Percentiles rank a stretch among this genome's conserved stretches.
These are phyloP conservation scores for Leccinum sublutescens DNA, from an alignment of 768 basidiomycete genomes.

Conservation along the genomic window DNA sequence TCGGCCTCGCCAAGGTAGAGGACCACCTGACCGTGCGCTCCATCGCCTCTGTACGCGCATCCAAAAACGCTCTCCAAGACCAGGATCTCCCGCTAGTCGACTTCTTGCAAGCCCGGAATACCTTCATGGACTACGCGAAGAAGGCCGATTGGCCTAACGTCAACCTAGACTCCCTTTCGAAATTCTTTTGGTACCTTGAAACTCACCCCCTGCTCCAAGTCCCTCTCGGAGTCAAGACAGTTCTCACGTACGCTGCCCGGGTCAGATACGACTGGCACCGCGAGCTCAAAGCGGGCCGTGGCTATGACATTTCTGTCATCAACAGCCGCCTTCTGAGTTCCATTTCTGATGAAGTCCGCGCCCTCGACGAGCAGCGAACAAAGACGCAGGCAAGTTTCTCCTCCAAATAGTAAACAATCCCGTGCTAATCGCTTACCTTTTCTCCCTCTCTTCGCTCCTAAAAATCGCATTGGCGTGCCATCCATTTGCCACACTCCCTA, in stretches of 20 bases:
- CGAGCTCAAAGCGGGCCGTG: not conserved
- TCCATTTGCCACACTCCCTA: too few relatives aligned
- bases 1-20: not conserved
- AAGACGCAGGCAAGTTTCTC: not conserved
- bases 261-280: not conserved
- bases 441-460: too few relatives aligned
- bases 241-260: not conserved
- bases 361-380: not conserved
- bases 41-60: not conserved
- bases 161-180: not conserved
- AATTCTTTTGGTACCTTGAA: not conserved
- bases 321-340: not conserved
- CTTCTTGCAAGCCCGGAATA: not conserved
- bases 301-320: not conserved
- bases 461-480: too few relatives aligned
- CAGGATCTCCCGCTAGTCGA: not conserved
- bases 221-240: not conserved
- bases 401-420: too few relatives aligned
- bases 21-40: not conserved
- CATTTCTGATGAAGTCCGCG: not conserved
- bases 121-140: not conserved
- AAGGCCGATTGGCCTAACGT: not conserved
- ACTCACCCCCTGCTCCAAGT: not conserved
- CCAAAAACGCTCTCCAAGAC: not conserved
- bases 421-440: too few relatives aligned